Evolutionary conservation across 139 green algal species (phyloP).

Genomic region (Tetraselmis chui): DNA sequence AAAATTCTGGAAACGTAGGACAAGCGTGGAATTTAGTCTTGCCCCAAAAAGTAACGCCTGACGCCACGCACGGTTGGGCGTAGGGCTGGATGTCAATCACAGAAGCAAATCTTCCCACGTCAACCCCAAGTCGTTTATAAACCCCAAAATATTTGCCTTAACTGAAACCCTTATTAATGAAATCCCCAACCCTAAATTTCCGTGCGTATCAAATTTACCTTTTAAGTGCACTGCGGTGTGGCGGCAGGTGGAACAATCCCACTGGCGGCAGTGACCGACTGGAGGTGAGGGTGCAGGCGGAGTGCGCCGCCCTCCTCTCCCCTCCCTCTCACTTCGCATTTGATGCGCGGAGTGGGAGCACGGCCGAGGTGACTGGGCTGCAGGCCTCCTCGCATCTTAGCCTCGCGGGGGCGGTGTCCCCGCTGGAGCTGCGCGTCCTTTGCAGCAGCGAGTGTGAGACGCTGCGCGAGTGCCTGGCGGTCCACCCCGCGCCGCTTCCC

Average conservation of each 20-base stretch:
- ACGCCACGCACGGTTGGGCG: too few species aligned
- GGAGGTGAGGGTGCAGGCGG: neutral
- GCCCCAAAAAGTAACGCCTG: too few species aligned
- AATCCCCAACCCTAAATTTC: too few species aligned
- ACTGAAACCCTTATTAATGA: too few species aligned
- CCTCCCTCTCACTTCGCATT: neutral
- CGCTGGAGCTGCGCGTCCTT: neutral
- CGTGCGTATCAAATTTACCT: too few species aligned
- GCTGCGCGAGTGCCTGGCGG: neutral
- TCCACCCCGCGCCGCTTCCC: neutral
- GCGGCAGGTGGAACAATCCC: neutral
- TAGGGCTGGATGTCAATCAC: too few species aligned
- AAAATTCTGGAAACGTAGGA: too few species aligned
- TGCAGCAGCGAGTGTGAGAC: neutral
- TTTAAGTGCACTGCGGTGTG: too few species aligned
- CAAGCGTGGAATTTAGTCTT: too few species aligned
- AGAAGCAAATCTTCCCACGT: too few species aligned
- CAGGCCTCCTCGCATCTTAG: neutral
- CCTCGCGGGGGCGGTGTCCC: neutral
- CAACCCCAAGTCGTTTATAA: too few species aligned
- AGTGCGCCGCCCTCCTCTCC: neutral
- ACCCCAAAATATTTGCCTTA: too few species aligned
- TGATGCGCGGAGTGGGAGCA: neutral
- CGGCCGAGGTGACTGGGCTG: neutral
- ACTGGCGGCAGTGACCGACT: neutral